These are phyloP conservation scores for Beta vulgaris DNA, from an alignment of 148 eudicot species.

Conservation along the genomic window DNA sequence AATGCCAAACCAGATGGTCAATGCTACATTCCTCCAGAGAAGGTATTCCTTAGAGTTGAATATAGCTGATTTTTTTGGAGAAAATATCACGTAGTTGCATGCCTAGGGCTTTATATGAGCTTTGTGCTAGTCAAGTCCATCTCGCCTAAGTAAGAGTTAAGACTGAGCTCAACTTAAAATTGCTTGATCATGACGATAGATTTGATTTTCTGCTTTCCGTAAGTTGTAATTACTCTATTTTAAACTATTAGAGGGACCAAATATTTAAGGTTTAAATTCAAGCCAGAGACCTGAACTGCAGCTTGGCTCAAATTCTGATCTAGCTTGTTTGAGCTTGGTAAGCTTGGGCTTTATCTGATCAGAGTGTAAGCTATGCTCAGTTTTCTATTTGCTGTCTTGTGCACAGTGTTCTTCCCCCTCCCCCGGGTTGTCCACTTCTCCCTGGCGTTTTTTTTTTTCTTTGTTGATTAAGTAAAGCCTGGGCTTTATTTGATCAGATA, in stretches of 20 bases:
- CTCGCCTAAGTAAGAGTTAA: neutral
- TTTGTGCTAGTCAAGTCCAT: neutral
- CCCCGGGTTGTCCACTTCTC: no score
- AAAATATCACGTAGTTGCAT: neutral
- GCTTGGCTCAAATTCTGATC: neutral
- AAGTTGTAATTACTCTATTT: neutral
- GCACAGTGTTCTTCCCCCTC: no score
- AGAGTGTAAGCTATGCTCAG: neutral
- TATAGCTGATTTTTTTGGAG: neutral
- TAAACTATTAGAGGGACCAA: neutral
- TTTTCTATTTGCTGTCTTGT: neutral
- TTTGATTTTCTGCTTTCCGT: neutral
- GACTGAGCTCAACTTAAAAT: neutral
- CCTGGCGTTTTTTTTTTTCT: no score
- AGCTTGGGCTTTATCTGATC: neutral
- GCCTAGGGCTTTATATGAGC: neutral
- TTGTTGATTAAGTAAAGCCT: no score
- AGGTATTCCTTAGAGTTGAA: conserved; percentile 39
- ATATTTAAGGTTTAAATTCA: neutral
- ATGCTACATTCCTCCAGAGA: conserved; percentile 64
- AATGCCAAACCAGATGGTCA: conserved; percentile 93
- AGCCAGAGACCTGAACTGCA: neutral
- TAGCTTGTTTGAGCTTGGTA: no score
- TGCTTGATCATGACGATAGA: neutral
- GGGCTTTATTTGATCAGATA: neutral